Base-by-base conservation (phyloP, 75 land plant genomes). In the Picea sitchensis region DNA sequence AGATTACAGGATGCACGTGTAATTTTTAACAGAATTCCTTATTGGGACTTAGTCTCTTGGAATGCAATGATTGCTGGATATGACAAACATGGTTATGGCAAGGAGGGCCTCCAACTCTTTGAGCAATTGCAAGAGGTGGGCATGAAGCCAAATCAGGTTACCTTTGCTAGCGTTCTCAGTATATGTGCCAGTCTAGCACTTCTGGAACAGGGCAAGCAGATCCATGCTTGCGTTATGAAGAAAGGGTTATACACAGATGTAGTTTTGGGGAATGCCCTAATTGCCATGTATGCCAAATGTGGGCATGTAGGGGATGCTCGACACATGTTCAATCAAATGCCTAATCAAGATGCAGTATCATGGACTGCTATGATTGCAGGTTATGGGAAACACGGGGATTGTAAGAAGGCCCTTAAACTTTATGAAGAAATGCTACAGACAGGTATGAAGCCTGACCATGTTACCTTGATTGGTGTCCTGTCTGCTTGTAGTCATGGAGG, bases 251-350 rank as follows among this genome's bases (percentile, higher is more conserved):
- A 83, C 14, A 51, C 38, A 5, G 82, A 87, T 63, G 61, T 84
- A 17, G 73, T 68, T 62, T 77, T 91, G 44, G 73, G 78, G 14
- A 87, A 80, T 76, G 78, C 84, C 5, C 63, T 89, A n/a, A 58
- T 91, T 64, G 80, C 84, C 20, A 91, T 91, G 93, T 91, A 91
- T 77, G 87, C 88, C 14, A 88, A 87, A 58, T 91, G 93, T 83
- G 91, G 91, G 15, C 81, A 85, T 69, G 21, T 90, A 76, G 77
- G 73, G 4, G 73, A 82, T 61, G 87, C 93, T 14, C 58, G 78
- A 62, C 65, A 64, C 47, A 56, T 91, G 9, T 91, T 91, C 58
- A 54, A 81, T 23, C 61, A 32, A 41, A 84, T 85, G 81, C 65
- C 58, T 13, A 17, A 68, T 57, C 79, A 63, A 76, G 84, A 84